Base-by-base conservation (phyloP, 2,329 filamentous ascomycete species). In the Cladophialophora exuberans region DNA sequence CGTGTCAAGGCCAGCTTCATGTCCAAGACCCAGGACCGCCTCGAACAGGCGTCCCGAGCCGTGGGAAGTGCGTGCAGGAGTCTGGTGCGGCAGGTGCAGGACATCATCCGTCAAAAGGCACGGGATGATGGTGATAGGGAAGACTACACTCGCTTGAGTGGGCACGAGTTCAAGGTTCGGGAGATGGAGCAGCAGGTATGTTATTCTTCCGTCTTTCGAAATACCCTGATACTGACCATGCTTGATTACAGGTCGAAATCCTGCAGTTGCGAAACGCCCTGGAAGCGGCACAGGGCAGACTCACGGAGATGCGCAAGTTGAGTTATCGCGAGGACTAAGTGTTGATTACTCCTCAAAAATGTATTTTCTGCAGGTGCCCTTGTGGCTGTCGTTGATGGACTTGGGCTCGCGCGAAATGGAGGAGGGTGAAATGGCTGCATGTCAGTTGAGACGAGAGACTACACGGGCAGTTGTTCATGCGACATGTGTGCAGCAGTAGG, bases 151-250 rank as follows among this genome's bases (percentile, higher is more conserved):
- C 89, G 91, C 76, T 78, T 99, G 42, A 92, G 89, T 59, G 85
- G 88, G 26, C 93, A 97, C 73, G 94, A 99, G 76, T 97, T 99
- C 80, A 99, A 99, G 82, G 91, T 97, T 47, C 83, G 88, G 66
- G 92, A 99, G 77, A 99, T 99, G 94, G 94, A 99, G 77, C 94
- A 99, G 71, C 94, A 99, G 89, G 92, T 96, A 80, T 66, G 82
- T 80, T 11, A 13, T 11, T 41, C 59, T 66, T 57, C 65, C 42
- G 10, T 42, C 26, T 30, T 46, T 25, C 17, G n/a, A n/a, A n/a
- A n/a, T n/a, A n/a, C n/a, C n/a, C n/a, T 54, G 49, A 38, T 30
- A 39, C 35, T 33, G 31, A 6, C 36, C 55, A 4, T 30, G 33
- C 52, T 39, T 23, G 20, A 68, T 33, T 41, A 61, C 68, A 96